Conservation (phyloP, 2,329 filamentous ascomycete species). For the Blastomyces emzantsi region DNA sequence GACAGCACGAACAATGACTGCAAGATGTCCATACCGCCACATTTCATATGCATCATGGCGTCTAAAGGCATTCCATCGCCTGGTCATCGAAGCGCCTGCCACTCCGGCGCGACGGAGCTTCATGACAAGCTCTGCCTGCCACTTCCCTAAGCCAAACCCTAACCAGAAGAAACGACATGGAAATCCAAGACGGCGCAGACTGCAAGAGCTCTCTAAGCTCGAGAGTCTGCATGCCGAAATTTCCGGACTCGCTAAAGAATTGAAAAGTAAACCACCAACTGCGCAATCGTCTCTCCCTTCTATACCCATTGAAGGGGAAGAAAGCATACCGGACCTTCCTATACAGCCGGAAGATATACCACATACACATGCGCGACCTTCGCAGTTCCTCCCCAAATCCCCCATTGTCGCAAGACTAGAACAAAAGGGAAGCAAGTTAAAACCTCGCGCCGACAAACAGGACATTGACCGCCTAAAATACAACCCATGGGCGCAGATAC, state of each 20-base stretch:
- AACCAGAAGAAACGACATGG: conserved; percentile 5
- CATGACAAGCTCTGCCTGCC: conserved; percentile 14
- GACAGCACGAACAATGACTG: not conserved
- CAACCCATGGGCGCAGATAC: conserved; percentile 35
- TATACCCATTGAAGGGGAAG: not conserved
- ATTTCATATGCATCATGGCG: conserved; percentile 29
- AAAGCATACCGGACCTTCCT: not conserved
- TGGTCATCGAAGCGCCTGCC: conserved; percentile 14
- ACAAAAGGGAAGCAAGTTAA: conserved; percentile 17
- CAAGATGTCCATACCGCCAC: conserved; percentile 12
- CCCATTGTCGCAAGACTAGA: conserved; percentile 7
- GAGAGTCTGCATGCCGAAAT: not conserved
- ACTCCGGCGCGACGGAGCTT: not conserved
- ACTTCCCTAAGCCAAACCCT: conserved; percentile 6
- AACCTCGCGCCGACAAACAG: conserved; percentile 19
- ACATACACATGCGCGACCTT: not conserved
- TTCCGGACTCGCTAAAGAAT: not conserved
- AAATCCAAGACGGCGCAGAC: conserved; percentile 4
- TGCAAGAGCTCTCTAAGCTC: conserved; percentile 2
- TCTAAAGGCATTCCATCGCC: conserved; percentile 21
- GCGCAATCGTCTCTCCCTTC: not conserved
- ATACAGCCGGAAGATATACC: not conserved
- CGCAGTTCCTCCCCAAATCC: conserved; percentile 6
- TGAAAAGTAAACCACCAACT: not conserved
- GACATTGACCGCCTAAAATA: conserved; percentile 25